Evolutionary conservation across 371 early-diverging fungal genomes (phyloP), one percentile per base, ranked within the genome.

Genomic region (Mortierella polycephala): DNA sequence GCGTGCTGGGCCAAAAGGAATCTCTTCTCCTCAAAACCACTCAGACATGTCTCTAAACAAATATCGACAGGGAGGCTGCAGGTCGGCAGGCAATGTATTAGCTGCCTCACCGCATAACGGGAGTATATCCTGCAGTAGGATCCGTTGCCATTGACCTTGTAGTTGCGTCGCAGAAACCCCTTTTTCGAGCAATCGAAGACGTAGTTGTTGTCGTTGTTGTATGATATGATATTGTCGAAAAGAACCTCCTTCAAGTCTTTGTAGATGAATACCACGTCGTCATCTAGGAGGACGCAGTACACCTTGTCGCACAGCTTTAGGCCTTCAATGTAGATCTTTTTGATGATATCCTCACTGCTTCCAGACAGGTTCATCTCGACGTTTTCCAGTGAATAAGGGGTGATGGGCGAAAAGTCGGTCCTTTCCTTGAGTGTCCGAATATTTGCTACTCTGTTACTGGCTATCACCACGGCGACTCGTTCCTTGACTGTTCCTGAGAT

Each of bases 131-230:
- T 46, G 57, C 64, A 64, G 18, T 10, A 37, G 0, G 64, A 7
- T 21, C 64, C 64, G 49, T 64, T 64, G n/a, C 64, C 64, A 21
- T 64, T 64, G 49, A 56, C 56, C n/a, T 37, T 37, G 18, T 64
- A 64, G 49, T 64, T 64, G 49, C 39, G 37, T 21, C 64, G 57
- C 39, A 64, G 2, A 40, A 64, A 64, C 7, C 64, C 64, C 47
- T 49, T 64, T 47, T 64, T 64, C 40, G 64, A 64, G 39, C 64
- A 64, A 53, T 64, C 64, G 47, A 64, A 64, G 50, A 64, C 21
- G 39, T 64, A 64, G 64, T 64, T 57, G 57, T 64, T 64, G 64
- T 64, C 64, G 41, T 64, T 64, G 64, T 64, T 64, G 57, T 56
- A 64, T n/a, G 64, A 64, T 11, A 64, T 20, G 20, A 64, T 45